A percentile compares a stretch with the other conserved stretches of the same genome.
Conservation (phyloP, 176 grass and related monocot genomes). For the Aegilops sharonensis region DNA sequence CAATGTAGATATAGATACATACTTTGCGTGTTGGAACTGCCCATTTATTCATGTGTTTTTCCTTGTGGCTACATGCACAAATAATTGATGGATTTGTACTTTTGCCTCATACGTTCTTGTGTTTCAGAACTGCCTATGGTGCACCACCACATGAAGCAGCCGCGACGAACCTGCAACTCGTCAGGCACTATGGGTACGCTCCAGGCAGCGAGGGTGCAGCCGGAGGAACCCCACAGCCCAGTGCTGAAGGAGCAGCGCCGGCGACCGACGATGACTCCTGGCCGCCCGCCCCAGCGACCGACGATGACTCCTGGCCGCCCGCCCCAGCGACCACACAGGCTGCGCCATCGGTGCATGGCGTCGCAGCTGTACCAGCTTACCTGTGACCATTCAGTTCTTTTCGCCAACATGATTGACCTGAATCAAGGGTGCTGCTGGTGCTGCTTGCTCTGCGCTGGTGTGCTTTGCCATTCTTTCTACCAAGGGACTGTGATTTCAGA, state of each 20-base stretch:
- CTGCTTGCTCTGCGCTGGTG: background rate
- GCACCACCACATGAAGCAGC: background rate
- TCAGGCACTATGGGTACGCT: conserved; percentile 6
- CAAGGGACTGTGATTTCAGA: background rate
- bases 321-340: background rate
- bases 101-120: background rate
- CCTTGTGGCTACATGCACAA: conserved; percentile 14
- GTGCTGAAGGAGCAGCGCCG: background rate
- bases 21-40: background rate
- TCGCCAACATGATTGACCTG: background rate
- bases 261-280: background rate
- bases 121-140: conserved; percentile 29
- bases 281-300: background rate
- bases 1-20: background rate
- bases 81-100: background rate
- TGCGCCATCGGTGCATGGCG: background rate
- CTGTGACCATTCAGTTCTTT: background rate
- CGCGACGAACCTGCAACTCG: conserved; percentile 11
- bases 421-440: too few species aligned
- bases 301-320: background rate
- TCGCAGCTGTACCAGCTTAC: background rate
- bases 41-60: background rate
- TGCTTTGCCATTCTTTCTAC: background rate
- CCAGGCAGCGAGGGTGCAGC: background rate
- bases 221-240: background rate